Evolutionary conservation across 768 basidiomycete genomes (phyloP), one percentile per base, ranked within the genome.

Genomic region (Tylopilus intermedius): DNA sequence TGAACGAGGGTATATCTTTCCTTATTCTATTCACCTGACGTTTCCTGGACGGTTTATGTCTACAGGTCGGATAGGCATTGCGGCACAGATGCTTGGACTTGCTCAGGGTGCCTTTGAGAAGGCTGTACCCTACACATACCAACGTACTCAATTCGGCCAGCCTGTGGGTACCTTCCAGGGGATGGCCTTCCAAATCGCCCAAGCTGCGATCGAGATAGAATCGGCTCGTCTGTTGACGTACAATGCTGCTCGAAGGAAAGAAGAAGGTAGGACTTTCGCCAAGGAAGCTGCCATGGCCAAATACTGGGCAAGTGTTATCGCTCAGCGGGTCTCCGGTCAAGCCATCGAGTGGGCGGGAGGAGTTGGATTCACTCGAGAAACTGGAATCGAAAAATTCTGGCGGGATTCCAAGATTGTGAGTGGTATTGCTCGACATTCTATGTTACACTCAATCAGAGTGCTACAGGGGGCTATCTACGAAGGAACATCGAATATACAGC

Each of bases 251-350:
- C 78, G 95, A 29, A 79, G 91, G 49, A 94, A 95, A 78, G 95
- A 96, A 69, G 88, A 94, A 67, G 92, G 93, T 8, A 76, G 77
- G 64, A 63, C 72, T 26, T 99, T 98, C 70, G 84, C 86, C 27
- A 91, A 90, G 71, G 90, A 97, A 71, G 95, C 96, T 10, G 96
- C 96, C 2, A 96, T 97, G 90, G 96, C 96, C 46, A 99, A 99
- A 71, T 94, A 89, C 64, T 91, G 84, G 78, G 80, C 87, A 22
- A 92, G 91, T 54, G 79, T 88, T 21, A 82, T 99, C 6, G 96
- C 96, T 13, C 90, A 95, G 71, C 77, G 79, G 40, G 94, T 96
- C 2, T 79, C 86, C 9, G 93, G 95, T 7, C 72, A 78, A 40
- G 95, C 95, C 15, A 97, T 98, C 58, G 95, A 98, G 69, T 97